Percentiles rank a stretch among this genome's conserved stretches.
phyloP scores from a whole-genome alignment of 805 yeast species.

The Cyberlindnera mycetangii region DNA sequence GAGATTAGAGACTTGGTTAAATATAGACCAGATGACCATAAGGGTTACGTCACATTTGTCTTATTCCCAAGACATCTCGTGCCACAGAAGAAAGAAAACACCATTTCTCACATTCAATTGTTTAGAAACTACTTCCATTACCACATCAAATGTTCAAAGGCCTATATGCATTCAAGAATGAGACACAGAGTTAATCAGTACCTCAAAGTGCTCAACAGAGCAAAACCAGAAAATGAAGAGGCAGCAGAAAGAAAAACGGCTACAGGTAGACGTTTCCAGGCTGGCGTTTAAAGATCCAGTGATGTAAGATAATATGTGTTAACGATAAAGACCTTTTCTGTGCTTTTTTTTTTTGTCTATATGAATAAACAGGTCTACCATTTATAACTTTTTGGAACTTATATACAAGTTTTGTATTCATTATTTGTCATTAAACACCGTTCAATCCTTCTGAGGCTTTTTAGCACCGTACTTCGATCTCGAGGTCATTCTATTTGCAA shows the following conservation, averaged over 20 bases:
- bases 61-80: conserved; percentile 78
- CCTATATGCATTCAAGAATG: conserved; percentile 98
- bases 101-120: conserved; percentile 86
- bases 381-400: not conserved
- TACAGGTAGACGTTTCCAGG: conserved; percentile 30
- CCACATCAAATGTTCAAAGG: conserved; percentile 97
- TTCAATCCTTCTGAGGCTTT: conserved; percentile 54
- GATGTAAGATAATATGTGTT: not conserved
- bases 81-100: conserved; percentile 70
- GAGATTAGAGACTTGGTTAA: conserved; percentile 58
- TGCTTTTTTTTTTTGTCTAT: not conserved
- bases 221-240: conserved; percentile 88
- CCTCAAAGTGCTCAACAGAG: conserved; percentile 92
- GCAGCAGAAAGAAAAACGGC: conserved; percentile 45
- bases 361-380: conserved; percentile 4
- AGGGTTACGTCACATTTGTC: conserved; percentile 64
- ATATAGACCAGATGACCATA: conserved; percentile 39
- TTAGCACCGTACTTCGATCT: conserved; percentile 94
- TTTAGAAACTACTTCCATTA: conserved; percentile 98
- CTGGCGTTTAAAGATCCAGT: not conserved
- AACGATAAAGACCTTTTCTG: not conserved
- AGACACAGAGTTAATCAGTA: conserved; percentile 91
- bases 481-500: conserved; percentile 85
- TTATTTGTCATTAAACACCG: not conserved
- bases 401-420: conserved; percentile 2